Percentiles rank a stretch among this genome's conserved stretches.
Evolutionary conservation across 176 grass and related monocot species (phyloP).

Genomic region (Paspalum notatum): DNA sequence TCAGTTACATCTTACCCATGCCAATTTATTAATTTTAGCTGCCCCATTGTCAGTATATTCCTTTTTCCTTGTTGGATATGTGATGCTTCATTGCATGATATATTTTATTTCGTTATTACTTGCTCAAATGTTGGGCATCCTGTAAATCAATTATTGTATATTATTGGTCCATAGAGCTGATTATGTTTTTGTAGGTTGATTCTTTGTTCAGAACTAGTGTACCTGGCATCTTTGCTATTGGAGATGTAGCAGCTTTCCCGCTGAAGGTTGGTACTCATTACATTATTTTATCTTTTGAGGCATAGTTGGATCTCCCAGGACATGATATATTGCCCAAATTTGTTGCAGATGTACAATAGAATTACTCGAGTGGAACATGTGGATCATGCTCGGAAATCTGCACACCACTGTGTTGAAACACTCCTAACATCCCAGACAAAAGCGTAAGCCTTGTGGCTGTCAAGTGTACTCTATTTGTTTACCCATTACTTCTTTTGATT

Average conservation of each 20-base stretch:
- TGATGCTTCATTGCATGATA: not conserved
- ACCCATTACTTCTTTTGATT: conserved; percentile 25
- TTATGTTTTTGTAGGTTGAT: conserved; percentile 70
- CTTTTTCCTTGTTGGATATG: not conserved
- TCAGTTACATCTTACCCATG: conserved; percentile 15
- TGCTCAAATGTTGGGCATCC: not conserved
- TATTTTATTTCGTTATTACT: not conserved
- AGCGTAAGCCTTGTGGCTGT: conserved; percentile 57
- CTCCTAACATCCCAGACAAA: conserved; percentile 87
- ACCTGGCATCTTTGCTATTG: conserved; percentile 87
- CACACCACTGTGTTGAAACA: conserved; percentile 81
- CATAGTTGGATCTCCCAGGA: conserved; percentile 10
- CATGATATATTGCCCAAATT: conserved; percentile 4
- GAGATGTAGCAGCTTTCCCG: conserved; percentile 97
- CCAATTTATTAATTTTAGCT: not conserved
- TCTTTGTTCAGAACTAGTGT: conserved; percentile 81
- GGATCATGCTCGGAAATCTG: conserved; percentile 97
- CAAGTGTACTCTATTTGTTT: conserved; percentile 4
- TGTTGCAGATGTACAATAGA: conserved; percentile 59
- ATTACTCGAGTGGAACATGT: conserved; percentile 90
- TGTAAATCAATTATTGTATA: not conserved
- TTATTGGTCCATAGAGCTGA: conserved; percentile 39
- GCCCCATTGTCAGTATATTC: not conserved
- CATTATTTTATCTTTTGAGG: conserved; percentile 1
- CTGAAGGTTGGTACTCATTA: conserved; percentile 61